phyloP scores from a whole-genome alignment of 768 basidiomycete genomes.

The Trametes cinnabarina region DNA sequence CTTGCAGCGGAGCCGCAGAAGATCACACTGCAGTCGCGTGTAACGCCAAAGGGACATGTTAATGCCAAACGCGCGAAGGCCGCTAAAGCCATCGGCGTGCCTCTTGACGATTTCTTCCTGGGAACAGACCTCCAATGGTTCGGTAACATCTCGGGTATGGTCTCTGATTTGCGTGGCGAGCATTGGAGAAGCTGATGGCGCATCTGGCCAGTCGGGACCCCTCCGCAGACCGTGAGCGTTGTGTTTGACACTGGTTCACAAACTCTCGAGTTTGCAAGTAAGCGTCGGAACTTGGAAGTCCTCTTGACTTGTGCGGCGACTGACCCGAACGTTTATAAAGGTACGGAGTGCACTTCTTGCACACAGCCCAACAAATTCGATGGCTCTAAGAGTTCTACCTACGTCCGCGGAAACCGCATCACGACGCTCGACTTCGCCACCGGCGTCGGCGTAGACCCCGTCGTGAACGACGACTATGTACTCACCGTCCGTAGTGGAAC shows the following conservation, averaged over 20 bases:
- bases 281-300: slow-evolving; percentile 21
- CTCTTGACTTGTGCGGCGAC: background rate
- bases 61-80: slow-evolving; percentile 17
- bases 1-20: slow-evolving; percentile 10
- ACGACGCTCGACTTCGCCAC: slow-evolving; percentile 52
- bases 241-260: slow-evolving; percentile 59
- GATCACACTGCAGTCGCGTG: slow-evolving; percentile 24
- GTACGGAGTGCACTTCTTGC: slow-evolving; percentile 46
- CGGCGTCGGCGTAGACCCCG: slow-evolving; percentile 53
- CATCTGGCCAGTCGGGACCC: slow-evolving; percentile 45
- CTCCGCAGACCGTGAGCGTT: slow-evolving; percentile 46
- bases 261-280: slow-evolving; percentile 49
- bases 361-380: slow-evolving; percentile 47
- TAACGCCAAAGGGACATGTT: slow-evolving; percentile 16
- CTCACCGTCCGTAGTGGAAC: slow-evolving; percentile 44
- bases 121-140: slow-evolving; percentile 65
- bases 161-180: too few relatives aligned
- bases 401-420: slow-evolving; percentile 41
- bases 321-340: slow-evolving; percentile 21
- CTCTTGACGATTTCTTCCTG: slow-evolving; percentile 50
- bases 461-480: slow-evolving; percentile 45
- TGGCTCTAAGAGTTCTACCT: slow-evolving; percentile 49
- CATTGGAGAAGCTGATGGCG: background rate
- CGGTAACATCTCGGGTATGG: slow-evolving; percentile 46
- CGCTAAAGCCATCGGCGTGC: slow-evolving; percentile 38